Evolutionary conservation across 2,329 filamentous ascomycete genomes (phyloP).

Genomic region (Hypoxylon sp.): DNA sequence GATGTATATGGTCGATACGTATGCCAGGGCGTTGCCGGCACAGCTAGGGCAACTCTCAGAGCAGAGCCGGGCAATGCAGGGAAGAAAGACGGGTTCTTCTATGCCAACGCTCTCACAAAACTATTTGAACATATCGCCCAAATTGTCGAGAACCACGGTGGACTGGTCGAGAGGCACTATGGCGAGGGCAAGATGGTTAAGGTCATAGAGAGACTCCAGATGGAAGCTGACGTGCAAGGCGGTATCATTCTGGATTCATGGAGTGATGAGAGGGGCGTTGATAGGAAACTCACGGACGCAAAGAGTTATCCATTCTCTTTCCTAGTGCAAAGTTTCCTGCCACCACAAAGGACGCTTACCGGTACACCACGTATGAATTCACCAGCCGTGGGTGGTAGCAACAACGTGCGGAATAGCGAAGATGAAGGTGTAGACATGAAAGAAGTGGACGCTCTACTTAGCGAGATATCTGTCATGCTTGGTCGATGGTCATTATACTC

Average conservation of each 20-base stretch:
- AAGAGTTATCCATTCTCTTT: constrained; percentile 99
- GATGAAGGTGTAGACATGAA: constrained; percentile 98
- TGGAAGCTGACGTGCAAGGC: constrained; percentile 95
- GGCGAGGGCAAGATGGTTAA: constrained; percentile 92
- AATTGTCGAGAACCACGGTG: constrained; percentile 93
- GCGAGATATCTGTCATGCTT: constrained; percentile 92
- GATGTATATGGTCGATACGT: constrained; percentile 98
- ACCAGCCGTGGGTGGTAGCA: constrained; percentile 74
- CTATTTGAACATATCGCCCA: constrained; percentile 98
- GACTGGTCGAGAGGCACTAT: constrained; percentile 93
- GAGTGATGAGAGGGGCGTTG: constrained; percentile 88
- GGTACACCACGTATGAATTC: constrained; percentile 81
- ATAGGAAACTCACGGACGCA: constrained; percentile 90
- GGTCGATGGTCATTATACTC: constrained; percentile 93
- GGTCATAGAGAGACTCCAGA: constrained; percentile 92
- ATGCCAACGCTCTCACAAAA: constrained; percentile 89
- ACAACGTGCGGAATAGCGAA: constrained; percentile 75
- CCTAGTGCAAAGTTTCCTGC: constrained; percentile 92
- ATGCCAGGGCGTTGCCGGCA: constrained; percentile 90
- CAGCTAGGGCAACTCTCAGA: constrained; percentile 85
- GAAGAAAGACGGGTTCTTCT: constrained; percentile 86
- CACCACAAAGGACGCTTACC: constrained; percentile 72
- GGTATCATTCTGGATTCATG: constrained; percentile 97
- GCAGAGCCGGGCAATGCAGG: constrained; percentile 72
- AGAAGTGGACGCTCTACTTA: constrained; percentile 89